phyloP scores from a whole-genome alignment of 257 asterid genomes.

The Gentiana macrophylla region DNA sequence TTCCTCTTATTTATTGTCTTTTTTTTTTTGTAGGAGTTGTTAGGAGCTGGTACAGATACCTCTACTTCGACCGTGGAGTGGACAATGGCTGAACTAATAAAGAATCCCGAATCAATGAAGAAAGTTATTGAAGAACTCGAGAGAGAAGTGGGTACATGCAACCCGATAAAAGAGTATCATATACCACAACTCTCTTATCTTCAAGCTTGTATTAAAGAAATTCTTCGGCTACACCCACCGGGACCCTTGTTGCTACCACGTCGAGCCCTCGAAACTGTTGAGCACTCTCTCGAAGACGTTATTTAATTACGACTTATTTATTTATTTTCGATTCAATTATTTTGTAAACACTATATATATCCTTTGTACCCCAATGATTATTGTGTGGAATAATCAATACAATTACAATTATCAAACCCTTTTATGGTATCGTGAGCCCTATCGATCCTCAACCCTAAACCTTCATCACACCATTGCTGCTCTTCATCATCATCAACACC shows the following conservation, averaged over 20 bases:
- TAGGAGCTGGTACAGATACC: slow-evolving; percentile 38
- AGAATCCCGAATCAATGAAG: slow-evolving; percentile 14
- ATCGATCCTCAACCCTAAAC: no score
- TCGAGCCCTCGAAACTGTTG: slow-evolving; percentile 20
- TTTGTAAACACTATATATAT: no score
- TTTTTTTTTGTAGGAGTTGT: slow-evolving; percentile 13
- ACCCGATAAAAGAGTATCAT: not conserved
- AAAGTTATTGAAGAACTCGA: slow-evolving; percentile 16
- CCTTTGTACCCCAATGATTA: no score
- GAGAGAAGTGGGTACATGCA: slow-evolving; percentile 9
- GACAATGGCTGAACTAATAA: slow-evolving; percentile 27
- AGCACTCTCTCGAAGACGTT: no score
- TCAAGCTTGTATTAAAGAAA: slow-evolving; percentile 34
- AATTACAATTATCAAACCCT: no score
- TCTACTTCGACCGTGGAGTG: slow-evolving; percentile 26
- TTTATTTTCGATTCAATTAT: no score
- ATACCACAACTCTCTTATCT: slow-evolving; percentile 17
- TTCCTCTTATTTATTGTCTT: not conserved
- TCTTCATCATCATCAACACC: no score
- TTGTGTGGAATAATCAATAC: no score
- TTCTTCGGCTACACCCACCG: slow-evolving; percentile 4
- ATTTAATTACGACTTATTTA: no score
- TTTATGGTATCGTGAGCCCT: no score
- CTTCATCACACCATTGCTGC: no score
- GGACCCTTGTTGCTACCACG: slow-evolving; percentile 29